Conservation (phyloP, 352 stramenopile species). For the Globisporangium paddicum region DNA sequence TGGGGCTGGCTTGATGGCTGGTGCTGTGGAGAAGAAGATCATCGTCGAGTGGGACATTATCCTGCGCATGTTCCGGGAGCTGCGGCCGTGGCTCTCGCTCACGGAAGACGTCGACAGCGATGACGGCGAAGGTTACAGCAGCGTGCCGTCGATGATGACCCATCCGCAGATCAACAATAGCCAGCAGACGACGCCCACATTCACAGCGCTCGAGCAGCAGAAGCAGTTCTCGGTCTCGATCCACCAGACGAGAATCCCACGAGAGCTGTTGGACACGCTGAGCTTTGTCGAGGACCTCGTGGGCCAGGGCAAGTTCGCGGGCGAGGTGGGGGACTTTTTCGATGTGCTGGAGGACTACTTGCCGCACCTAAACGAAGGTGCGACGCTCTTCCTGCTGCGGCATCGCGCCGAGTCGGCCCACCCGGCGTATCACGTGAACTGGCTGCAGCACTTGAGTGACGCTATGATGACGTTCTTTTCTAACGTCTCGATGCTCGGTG, state of each 20-base stretch:
- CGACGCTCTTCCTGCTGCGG: slow-evolving; percentile 54
- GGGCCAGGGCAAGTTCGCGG: slow-evolving; percentile 45
- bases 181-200: background rate
- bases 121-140: slow-evolving; percentile 14
- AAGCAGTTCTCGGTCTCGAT: slow-evolving; percentile 40
- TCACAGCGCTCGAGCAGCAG: slow-evolving; percentile 8
- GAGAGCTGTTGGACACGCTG: slow-evolving; percentile 75
- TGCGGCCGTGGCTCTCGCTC: slow-evolving; percentile 69
- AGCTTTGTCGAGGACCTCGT: slow-evolving; percentile 73
- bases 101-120: slow-evolving; percentile 30
- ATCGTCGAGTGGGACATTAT: slow-evolving; percentile 86
- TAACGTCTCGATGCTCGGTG: slow-evolving; percentile 30
- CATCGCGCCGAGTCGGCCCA: slow-evolving; percentile 59
- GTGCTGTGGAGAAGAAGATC: slow-evolving; percentile 24
- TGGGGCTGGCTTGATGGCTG: background rate
- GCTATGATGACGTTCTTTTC: slow-evolving; percentile 66
- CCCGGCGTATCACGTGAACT: slow-evolving; percentile 62
- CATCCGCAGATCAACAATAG: slow-evolving; percentile 6
- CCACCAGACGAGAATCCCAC: slow-evolving; percentile 68
- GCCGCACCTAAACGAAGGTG: slow-evolving; percentile 48
- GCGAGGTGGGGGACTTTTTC: slow-evolving; percentile 72
- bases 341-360: slow-evolving; percentile 72
- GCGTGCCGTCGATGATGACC: slow-evolving; percentile 20
- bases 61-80: slow-evolving; percentile 57
- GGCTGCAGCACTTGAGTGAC: slow-evolving; percentile 50